Conservation (phyloP, 2,329 filamentous ascomycete species). For the Celoporthe dispersa region DNA sequence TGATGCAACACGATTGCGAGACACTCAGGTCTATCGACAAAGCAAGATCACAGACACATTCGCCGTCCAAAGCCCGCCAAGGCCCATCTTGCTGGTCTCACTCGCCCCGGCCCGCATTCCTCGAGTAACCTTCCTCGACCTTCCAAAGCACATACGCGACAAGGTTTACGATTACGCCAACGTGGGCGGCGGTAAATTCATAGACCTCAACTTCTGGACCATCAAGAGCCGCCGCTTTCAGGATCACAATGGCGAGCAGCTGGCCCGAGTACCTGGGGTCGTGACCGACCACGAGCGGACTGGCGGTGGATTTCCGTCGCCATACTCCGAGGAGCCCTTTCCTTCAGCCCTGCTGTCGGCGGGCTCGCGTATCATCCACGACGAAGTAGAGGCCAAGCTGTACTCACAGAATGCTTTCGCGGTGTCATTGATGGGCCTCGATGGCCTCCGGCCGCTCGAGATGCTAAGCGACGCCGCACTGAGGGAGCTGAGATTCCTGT, state of each 20-base stretch:
- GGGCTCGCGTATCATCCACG: slow-evolving; percentile 9
- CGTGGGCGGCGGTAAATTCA: slow-evolving; percentile 3
- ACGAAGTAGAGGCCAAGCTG: slow-evolving; percentile 2
- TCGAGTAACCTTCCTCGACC: slow-evolving; percentile 1
- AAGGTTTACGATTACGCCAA: slow-evolving; percentile 1
- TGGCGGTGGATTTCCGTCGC: background rate
- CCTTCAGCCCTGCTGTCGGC: background rate
- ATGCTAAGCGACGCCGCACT: slow-evolving; percentile 5
- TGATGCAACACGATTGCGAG: background rate
- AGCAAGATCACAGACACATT: slow-evolving; percentile 7
- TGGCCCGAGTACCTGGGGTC: background rate
- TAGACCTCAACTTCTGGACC: slow-evolving; percentile 7
- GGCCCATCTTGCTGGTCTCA: slow-evolving; percentile 8
- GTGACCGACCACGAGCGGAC: background rate
- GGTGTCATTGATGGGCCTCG: background rate
- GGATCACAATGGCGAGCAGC: slow-evolving; percentile 4
- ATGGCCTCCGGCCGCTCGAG: slow-evolving; percentile 8
- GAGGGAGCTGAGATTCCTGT: background rate
- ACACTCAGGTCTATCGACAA: slow-evolving; percentile 5
- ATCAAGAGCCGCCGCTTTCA: slow-evolving; percentile 6
- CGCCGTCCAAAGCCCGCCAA: background rate
- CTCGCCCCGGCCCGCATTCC: background rate
- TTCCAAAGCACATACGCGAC: background rate
- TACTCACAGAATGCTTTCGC: slow-evolving; percentile 9
- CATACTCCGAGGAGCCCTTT: background rate